Base-by-base conservation (phyloP, 371 early-diverging fungal genomes). In the Gilbertella persicaria region DNA sequence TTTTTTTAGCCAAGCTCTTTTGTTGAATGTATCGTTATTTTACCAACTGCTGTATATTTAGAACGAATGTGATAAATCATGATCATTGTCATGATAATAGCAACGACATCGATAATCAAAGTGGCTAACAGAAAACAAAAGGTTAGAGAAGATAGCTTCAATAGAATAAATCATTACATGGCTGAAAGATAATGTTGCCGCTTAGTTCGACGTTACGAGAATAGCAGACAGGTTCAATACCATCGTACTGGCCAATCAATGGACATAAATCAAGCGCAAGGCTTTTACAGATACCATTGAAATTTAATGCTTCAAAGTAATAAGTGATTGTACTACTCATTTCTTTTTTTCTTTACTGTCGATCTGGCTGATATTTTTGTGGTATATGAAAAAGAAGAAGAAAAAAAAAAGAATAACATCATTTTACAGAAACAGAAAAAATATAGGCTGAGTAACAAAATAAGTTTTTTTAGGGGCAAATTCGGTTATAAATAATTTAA, bases 31-130 rank as follows among this genome's bases (percentile, higher is more conserved):
- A 16, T 10, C 29, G 33, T 23, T 4, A 4, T 19, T 39, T 55
- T 72, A 83, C 94, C 95, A 30, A 95, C 93, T 24, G 96, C 96
- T 21, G 94, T 95, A 76, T 92, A 94, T 73, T 95, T 95, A 17
- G 86, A 82, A 55, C 88, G 87, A 65, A 95, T 88, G 66, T 95
- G 92, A 58, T 85, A 88, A 53, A 94, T 92, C 94, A 95, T 95
- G 58, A 93, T 91, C 36, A 80, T 72, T 19, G 93, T 89, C 95
- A 94, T 95, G 40, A 92, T 69, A 50, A 95, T 77, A 38, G 93
- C 91, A 33, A 92, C 78, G 24, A 93, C 64, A 65, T 92, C 84
- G 46, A 94, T 87, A 46, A 92, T 87, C 35, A 93, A 64, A 51
- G 88, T 81, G 9, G 87, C 82, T 79, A 54, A 23, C 5, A 14